Base-by-base conservation (phyloP, 108 stramenopile species). In the Cyclotella cryptica region DNA sequence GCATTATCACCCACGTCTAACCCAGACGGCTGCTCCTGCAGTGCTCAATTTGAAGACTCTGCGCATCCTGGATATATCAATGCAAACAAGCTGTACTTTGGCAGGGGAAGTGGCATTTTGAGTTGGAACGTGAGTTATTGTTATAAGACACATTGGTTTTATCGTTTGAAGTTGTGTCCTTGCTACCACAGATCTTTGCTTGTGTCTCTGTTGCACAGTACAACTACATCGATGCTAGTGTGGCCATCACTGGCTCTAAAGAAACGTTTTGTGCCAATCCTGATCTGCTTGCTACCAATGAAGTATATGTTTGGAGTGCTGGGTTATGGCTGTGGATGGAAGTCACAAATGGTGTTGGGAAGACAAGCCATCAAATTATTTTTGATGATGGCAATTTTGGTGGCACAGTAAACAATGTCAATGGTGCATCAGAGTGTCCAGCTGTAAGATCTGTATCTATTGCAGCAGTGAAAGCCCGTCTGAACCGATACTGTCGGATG, bases 351-450 rank as follows among this genome's bases (percentile, higher is more conserved):
- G 41, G 22, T 3, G 49, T 51, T 59, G 58, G 58, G 15, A 71
- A 58, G 13, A 59, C 71, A 43, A 44, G 57, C 59, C 43, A n/a
- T 27, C 24, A 59, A 0, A 42, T 2, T n/a, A 41, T 71, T 0
- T 39, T 41, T n/a, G 27, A 40, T 18, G 57, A 60, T 28, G 42
- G 27, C 0, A 22, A 42, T 44, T 71, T 71, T 28, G 71, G 71
- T 26, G 58, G 71, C 21, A 71, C 71, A 17, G 24, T 71, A 39
- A 46, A 59, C 12, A 71, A 43, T 27, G 53, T 44, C 43, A 71
- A 71, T 46, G 71, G 71, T 10, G 71, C 39, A 17, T 45, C 58
- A 47, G 59, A 46, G 58, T 71, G 71, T 28, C 71, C 71, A 1
- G 42, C 71, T 22, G 11, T 22, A 10, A 30, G 68, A 28, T 54